phyloP scores from a whole-genome alignment of 495 filamentous ascomycete species.

The Talaromyces stipitatus region DNA sequence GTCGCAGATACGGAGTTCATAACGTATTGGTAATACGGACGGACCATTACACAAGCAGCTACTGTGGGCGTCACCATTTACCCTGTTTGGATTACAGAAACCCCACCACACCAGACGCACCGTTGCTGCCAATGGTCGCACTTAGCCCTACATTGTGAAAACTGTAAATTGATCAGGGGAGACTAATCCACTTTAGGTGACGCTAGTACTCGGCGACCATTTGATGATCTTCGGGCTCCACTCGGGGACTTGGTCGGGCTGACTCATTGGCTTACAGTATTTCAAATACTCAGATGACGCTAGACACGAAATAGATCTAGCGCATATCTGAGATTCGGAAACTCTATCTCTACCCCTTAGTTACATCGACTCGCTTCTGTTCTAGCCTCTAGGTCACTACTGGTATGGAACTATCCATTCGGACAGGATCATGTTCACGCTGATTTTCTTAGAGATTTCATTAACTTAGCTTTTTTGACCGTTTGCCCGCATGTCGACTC shows the following conservation, averaged over 20 bases:
- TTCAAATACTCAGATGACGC: not conserved
- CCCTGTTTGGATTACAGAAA: not conserved
- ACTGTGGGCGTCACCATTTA: not conserved
- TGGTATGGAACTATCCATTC: not conserved
- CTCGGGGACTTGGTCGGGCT: not conserved
- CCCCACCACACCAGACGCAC: not conserved
- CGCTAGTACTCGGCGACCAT: slow-evolving; percentile 4
- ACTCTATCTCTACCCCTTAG: slow-evolving; percentile 1
- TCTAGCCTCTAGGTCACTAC: too few species aligned
- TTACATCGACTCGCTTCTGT: not conserved
- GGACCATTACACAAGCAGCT: not conserved
- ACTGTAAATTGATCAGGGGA: not conserved
- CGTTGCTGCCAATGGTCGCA: not conserved
- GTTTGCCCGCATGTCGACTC: not conserved
- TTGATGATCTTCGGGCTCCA: slow-evolving; percentile 3
- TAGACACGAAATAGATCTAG: not conserved
- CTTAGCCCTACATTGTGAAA: slow-evolving; percentile 4
- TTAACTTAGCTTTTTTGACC: not conserved
- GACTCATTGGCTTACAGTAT: not conserved
- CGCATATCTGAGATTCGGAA: slow-evolving; percentile 3
- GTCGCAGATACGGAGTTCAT: not conserved
- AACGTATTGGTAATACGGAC: not conserved
- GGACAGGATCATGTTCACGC: too few species aligned
- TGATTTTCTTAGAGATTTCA: too few species aligned
- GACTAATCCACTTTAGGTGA: not conserved